Evolutionary conservation across 345 rosid genomes (phyloP).

Genomic region (Pugionium cornutum): DNA sequence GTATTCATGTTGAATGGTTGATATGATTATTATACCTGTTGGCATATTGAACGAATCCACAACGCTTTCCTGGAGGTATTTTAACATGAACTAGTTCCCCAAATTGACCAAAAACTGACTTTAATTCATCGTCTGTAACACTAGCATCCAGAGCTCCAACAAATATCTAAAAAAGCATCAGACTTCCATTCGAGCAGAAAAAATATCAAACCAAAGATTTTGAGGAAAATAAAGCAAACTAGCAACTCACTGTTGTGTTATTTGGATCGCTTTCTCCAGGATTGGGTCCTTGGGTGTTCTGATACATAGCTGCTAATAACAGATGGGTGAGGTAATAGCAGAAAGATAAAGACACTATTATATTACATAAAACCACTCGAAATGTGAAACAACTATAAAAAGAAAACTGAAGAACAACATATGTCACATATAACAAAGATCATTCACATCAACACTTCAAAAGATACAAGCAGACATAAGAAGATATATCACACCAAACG

Average conservation of each 20-base stretch:
- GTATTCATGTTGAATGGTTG: neutral
- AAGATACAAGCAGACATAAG: conserved; percentile 2
- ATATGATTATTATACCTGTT: conserved; percentile 51
- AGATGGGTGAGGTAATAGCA: neutral
- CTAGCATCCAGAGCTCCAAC: conserved; percentile 88
- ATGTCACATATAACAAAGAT: neutral
- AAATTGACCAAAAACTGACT: conserved; percentile 71
- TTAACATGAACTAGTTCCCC: conserved; percentile 93
- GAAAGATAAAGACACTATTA: neutral
- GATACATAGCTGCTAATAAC: conserved; percentile 74
- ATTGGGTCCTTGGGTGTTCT: conserved; percentile 65
- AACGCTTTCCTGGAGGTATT: conserved; percentile 93
- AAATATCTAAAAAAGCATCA: conserved; percentile 61
- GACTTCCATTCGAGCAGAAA: conserved; percentile 22
- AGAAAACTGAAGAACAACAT: conserved; percentile 26
- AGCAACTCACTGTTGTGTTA: conserved; percentile 89
- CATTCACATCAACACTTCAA: conserved; percentile 13
- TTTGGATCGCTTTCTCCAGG: conserved; percentile 89
- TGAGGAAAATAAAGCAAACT: conserved; percentile 21
- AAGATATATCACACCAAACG: conserved; percentile 8
- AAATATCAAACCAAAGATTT: conserved; percentile 1
- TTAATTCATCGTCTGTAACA: conserved; percentile 76
- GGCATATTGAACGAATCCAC: conserved; percentile 96
- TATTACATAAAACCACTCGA: conserved; percentile 12
- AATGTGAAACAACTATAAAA: conserved; percentile 36